These are phyloP conservation scores for Themeda triandra DNA, from an alignment of 176 grass and related monocot genomes.

Conservation along the genomic window DNA sequence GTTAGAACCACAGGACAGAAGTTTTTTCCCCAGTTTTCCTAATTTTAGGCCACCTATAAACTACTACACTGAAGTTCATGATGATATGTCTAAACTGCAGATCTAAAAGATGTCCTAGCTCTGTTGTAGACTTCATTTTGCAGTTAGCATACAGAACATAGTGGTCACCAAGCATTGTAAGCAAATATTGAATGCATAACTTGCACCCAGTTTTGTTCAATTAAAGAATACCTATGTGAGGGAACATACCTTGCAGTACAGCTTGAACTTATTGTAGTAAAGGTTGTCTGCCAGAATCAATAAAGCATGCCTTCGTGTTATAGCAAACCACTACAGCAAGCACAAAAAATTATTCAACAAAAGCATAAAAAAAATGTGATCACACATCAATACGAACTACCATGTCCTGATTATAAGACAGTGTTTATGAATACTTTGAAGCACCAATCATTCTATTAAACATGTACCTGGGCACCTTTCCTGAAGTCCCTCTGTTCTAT, in stretches of 20 bases:
- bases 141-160: constrained; percentile 1
- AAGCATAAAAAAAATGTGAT: constrained; percentile 13
- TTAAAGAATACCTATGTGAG: neutral
- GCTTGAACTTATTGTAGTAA: constrained; percentile 92
- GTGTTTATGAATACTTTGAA: constrained; percentile 4
- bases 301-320: constrained; percentile 94
- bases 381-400: neutral
- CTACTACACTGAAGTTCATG: neutral
- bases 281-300: constrained; percentile 85
- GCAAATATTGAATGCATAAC: neutral
- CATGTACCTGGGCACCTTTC: constrained; percentile 86
- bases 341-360: constrained; percentile 24
- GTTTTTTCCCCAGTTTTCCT: neutral
- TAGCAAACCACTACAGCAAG: constrained; percentile 88
- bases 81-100: neutral
- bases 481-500: constrained; percentile 85
- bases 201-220: neutral
- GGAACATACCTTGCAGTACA: constrained; percentile 92
- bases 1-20: neutral
- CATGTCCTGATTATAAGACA: neutral
- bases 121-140: neutral
- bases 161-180: neutral
- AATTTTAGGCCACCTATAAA: constrained; percentile 6
- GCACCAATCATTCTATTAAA: constrained; percentile 9
- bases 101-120: neutral